phyloP scores from a whole-genome alignment of 2,329 filamentous ascomycete species.

The Epichloe coenophiala region DNA sequence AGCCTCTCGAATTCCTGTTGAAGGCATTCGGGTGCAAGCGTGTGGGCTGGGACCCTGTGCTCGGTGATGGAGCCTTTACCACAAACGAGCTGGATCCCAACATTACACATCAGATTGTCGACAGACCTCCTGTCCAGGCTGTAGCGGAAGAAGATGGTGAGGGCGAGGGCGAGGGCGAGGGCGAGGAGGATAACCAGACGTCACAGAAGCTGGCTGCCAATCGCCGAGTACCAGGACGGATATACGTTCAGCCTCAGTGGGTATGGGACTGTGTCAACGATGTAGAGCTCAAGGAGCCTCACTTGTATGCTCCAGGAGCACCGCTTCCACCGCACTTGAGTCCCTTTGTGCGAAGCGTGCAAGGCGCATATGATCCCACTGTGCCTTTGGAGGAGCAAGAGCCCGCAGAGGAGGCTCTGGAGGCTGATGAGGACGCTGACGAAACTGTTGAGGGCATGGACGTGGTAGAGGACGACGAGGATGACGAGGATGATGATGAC shows the following conservation, averaged over 20 bases:
- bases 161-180: slow-evolving; percentile 19
- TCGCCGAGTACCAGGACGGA: slow-evolving; percentile 75
- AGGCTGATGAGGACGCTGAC: slow-evolving; percentile 45
- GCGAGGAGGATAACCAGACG: slow-evolving; percentile 45
- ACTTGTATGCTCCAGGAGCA: slow-evolving; percentile 80
- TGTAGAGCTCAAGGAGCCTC: slow-evolving; percentile 71
- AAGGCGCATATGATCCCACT: slow-evolving; percentile 85
- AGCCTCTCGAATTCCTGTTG: slow-evolving; percentile 83
- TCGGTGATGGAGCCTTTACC: slow-evolving; percentile 87
- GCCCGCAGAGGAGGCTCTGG: slow-evolving; percentile 69
- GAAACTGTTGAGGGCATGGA: slow-evolving; percentile 58
- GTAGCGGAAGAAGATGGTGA: slow-evolving; percentile 34
- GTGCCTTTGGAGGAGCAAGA: slow-evolving; percentile 77
- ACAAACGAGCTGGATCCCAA: slow-evolving; percentile 73
- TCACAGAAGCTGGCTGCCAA: slow-evolving; percentile 45
- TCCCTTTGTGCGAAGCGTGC: slow-evolving; percentile 80
- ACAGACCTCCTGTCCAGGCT: slow-evolving; percentile 64
- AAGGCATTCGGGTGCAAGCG: slow-evolving; percentile 91
- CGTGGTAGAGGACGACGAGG: slow-evolving; percentile 34
- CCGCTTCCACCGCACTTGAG: slow-evolving; percentile 88
- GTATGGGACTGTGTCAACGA: slow-evolving; percentile 96
- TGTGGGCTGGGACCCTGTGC: slow-evolving; percentile 83
- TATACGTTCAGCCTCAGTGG: slow-evolving; percentile 95
- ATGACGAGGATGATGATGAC: slow-evolving; percentile 24
- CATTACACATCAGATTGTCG: slow-evolving; percentile 94